These are phyloP conservation scores for Hyphopichia buzzinii DNA, from an alignment of 1,139 yeast genomes.

Conservation along the genomic window DNA sequence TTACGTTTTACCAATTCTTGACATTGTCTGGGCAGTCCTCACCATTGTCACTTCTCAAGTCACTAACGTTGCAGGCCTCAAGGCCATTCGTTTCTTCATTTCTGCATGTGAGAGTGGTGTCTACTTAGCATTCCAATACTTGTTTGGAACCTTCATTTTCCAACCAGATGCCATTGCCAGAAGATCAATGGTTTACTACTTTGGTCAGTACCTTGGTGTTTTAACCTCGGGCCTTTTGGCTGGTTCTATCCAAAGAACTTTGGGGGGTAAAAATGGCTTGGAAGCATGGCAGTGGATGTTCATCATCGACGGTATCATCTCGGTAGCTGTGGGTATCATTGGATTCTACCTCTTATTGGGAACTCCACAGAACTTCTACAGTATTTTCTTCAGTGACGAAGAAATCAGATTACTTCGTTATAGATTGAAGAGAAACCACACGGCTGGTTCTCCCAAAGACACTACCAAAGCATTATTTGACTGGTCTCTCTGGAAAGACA, in stretches of 20 bases:
- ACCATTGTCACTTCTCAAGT: constrained; percentile 56
- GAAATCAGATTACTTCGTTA: constrained; percentile 52
- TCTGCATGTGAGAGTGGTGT: constrained; percentile 64
- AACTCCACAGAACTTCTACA: constrained; percentile 49
- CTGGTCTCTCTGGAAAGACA: constrained; percentile 44
- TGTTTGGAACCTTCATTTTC: constrained; percentile 48
- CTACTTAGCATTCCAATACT: constrained; percentile 58
- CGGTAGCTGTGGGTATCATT: constrained; percentile 55
- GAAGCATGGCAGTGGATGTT: constrained; percentile 76
- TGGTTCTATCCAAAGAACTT: constrained; percentile 50
- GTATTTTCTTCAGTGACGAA: constrained; percentile 47
- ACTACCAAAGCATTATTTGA: constrained; percentile 30
- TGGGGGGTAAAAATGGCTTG: constrained; percentile 49
- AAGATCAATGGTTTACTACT: constrained; percentile 59
- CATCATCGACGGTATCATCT: constrained; percentile 62
- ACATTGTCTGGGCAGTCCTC: constrained; percentile 64
- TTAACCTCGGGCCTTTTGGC: constrained; percentile 65
- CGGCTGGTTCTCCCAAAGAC: constrained; percentile 28
- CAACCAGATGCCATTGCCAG: constrained; percentile 54
- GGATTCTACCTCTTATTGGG: constrained; percentile 65
- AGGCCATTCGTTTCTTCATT: constrained; percentile 58
- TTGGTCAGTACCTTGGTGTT: constrained; percentile 60
- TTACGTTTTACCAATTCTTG: constrained; percentile 56
- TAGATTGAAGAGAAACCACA: constrained; percentile 42
- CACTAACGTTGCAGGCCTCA: constrained; percentile 44